phyloP scores from a whole-genome alignment of 768 basidiomycete genomes.

The Pleurotus ostreatus region DNA sequence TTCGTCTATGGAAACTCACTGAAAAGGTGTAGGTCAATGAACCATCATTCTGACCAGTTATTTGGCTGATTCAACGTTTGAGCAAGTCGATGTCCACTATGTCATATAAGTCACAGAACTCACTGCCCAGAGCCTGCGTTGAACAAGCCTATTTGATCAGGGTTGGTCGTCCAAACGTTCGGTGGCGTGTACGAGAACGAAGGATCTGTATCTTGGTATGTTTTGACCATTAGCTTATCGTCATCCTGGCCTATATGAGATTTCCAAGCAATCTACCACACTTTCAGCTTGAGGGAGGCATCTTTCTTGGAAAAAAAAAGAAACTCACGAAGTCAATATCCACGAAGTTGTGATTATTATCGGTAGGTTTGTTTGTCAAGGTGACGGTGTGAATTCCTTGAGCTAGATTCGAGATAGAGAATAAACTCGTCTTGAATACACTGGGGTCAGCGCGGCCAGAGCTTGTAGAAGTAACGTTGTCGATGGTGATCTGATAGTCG shows the following conservation, averaged over 20 bases:
- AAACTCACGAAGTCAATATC: slow-evolving; percentile 8
- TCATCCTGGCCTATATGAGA: slow-evolving; percentile 4
- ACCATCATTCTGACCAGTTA: slow-evolving; percentile 28
- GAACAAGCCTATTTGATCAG: slow-evolving; percentile 30
- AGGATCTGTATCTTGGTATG: slow-evolving; percentile 30
- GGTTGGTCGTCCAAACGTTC: slow-evolving; percentile 28
- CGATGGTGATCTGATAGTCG: no score
- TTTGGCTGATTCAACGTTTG: no score
- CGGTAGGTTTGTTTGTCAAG: slow-evolving; percentile 10
- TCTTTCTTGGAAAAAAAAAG: neutral
- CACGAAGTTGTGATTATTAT: neutral
- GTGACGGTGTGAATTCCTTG: slow-evolving; percentile 26
- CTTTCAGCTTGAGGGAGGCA: neutral
- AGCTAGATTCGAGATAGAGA: no score
- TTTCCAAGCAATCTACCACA: slow-evolving; percentile 8
- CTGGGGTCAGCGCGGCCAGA: no score
- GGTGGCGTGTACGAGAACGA: slow-evolving; percentile 31
- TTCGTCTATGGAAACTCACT: slow-evolving; percentile 20
- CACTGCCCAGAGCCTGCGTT: slow-evolving; percentile 40
- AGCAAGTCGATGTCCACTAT: no score
- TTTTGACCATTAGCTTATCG: slow-evolving; percentile 13
- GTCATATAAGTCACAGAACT: slow-evolving; percentile 15
- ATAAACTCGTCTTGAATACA: no score
- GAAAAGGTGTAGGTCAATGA: slow-evolving; percentile 32
- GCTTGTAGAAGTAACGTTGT: no score